A percentile compares a stretch with the other conserved stretches of the same genome.
Evolutionary conservation across 129 eudicot genomes (phyloP).

Genomic region (Gnaphalium uliginosum): DNA sequence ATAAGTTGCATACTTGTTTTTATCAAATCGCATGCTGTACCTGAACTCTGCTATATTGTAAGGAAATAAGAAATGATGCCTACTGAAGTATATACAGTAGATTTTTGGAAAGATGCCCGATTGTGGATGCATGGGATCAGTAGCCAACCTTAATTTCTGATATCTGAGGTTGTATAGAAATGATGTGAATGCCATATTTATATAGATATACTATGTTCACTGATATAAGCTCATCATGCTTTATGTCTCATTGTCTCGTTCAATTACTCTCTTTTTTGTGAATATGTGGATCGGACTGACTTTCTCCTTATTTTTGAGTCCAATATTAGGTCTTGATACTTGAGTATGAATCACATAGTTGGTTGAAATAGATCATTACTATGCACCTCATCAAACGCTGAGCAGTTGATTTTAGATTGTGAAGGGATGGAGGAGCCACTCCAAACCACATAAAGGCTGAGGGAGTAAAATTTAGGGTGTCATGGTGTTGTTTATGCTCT

Average conservation of each 20-base stretch:
- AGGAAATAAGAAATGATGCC: background rate
- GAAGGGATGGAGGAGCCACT: conserved; percentile 11
- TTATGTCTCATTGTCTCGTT: background rate
- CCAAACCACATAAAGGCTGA: background rate
- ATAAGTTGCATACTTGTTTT: background rate
- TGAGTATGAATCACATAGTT: conserved; percentile 17
- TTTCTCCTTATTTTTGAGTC: background rate
- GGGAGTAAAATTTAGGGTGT: conserved; percentile 8
- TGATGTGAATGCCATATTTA: background rate
- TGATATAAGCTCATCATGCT: conserved; percentile 3
- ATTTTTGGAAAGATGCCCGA: background rate
- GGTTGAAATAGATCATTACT: conserved; percentile 12
- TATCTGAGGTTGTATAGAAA: conserved; percentile 7
- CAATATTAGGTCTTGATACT: conserved; percentile 11
- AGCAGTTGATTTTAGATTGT: conserved; percentile 16
- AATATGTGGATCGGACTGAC: conserved; percentile 15
- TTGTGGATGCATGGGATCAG: conserved; percentile 9
- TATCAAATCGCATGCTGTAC: background rate
- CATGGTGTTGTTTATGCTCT: background rate
- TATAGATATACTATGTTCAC: background rate
- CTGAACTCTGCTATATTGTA: background rate
- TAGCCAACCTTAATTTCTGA: conserved; percentile 2
- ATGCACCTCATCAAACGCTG: conserved; percentile 1
- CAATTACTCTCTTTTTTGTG: background rate
- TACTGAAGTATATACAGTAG: background rate